These are phyloP conservation scores for Vitis hybrid DNA, from an alignment of 177 flowering plant genomes.

Conservation along the genomic window DNA sequence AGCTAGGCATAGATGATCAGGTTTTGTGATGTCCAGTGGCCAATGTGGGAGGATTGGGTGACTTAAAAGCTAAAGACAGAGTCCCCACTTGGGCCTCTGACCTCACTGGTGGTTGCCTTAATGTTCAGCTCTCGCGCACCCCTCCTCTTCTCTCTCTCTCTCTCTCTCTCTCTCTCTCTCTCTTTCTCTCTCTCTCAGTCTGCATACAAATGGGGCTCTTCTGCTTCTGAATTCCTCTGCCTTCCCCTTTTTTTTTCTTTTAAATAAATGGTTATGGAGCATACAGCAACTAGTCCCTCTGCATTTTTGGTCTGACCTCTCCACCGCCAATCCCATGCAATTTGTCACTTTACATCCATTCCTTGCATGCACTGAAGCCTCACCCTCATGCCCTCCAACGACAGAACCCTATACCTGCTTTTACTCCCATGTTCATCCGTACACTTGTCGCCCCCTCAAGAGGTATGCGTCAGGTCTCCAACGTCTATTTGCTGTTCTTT, in stretches of 20 bases:
- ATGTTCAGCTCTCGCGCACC: constrained; percentile 7
- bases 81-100: constrained; percentile 30
- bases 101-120: constrained; percentile 6
- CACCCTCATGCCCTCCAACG: not conserved
- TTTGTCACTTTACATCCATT: constrained; percentile 30
- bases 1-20: constrained; percentile 23
- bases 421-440: not conserved
- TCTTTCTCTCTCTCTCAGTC: constrained; percentile 10
- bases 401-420: constrained; percentile 3
- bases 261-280: constrained; percentile 35
- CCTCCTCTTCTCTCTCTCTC: constrained; percentile 15
- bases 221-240: constrained; percentile 7
- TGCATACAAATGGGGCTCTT: constrained; percentile 25
- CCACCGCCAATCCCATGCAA: constrained; percentile 47
- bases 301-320: constrained; percentile 5
- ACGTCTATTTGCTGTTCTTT: not conserved
- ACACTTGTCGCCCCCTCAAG: constrained; percentile 16
- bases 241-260: not conserved
- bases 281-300: constrained; percentile 12
- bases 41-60: constrained; percentile 31
- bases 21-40: constrained; percentile 28
- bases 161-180: constrained; percentile 19
- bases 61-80: constrained; percentile 23
- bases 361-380: constrained; percentile 20
- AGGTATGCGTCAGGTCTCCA: not conserved